phyloP scores from a whole-genome alignment of 2,329 filamentous ascomycete genomes.

The Boeremia lycopersici region DNA sequence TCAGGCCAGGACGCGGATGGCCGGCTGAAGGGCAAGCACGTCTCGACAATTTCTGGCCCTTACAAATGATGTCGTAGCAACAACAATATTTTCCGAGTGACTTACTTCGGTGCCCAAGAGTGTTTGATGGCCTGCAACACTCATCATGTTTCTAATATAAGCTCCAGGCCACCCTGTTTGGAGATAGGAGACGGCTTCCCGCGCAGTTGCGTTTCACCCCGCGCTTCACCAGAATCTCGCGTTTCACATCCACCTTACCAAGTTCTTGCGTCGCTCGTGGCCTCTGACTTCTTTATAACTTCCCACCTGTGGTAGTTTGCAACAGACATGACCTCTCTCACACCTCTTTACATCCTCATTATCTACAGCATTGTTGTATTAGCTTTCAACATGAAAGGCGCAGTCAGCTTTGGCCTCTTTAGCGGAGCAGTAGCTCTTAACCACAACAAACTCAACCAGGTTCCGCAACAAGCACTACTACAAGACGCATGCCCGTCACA shows the following conservation, averaged over 20 bases:
- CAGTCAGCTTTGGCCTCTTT: constrained; percentile 27
- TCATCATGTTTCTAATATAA: constrained; percentile 15
- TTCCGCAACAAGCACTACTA: constrained; percentile 30
- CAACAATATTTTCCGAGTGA: background rate
- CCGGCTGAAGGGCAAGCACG: background rate
- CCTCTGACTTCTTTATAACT: background rate
- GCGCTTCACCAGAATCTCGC: constrained; percentile 22
- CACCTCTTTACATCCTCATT: constrained; percentile 15
- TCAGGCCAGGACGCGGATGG: too few species aligned
- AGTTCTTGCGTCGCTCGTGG: background rate
- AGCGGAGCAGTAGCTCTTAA: constrained; percentile 30
- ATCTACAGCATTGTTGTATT: constrained; percentile 12
- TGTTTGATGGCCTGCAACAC: constrained; percentile 9
- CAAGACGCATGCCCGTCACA: constrained; percentile 33
- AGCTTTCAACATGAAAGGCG: constrained; percentile 29
- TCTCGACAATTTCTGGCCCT: background rate
- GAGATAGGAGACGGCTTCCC: constrained; percentile 14
- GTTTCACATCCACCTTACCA: constrained; percentile 27
- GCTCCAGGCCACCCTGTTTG: constrained; percentile 1
- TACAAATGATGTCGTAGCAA: background rate
- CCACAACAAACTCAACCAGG: constrained; percentile 25
- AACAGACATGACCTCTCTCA: constrained; percentile 14
- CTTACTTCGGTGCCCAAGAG: background rate
- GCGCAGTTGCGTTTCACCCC: constrained; percentile 31
- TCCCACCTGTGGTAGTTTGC: background rate